Evolutionary conservation across 441 rosid genomes (phyloP).

Genomic region (Brassica balearica): DNA sequence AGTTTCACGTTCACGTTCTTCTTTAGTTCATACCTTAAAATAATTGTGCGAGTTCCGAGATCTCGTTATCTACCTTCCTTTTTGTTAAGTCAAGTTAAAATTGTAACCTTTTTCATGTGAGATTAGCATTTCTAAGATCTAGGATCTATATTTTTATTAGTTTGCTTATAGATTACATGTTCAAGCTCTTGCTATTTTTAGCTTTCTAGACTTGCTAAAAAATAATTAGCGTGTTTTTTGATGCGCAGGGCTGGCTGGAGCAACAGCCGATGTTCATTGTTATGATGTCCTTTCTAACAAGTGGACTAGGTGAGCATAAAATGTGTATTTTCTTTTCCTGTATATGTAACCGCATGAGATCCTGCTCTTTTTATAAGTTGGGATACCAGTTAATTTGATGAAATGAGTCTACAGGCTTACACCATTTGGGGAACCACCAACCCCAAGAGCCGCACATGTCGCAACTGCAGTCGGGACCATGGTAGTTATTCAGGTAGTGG

Average conservation of each 20-base stretch:
- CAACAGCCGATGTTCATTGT: conserved; percentile 99
- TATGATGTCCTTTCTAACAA: conserved; percentile 93
- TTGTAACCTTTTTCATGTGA: conserved; percentile 23
- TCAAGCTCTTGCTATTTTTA: conserved; percentile 13
- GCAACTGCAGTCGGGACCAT: conserved; percentile 99
- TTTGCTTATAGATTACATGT: conserved; percentile 13
- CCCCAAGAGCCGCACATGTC: conserved; percentile 99
- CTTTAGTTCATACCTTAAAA: neutral
- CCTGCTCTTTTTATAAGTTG: conserved; percentile 10
- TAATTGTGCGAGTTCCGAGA: neutral
- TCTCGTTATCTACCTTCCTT: neutral
- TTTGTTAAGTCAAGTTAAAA: conserved; percentile 8
- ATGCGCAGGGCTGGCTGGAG: conserved; percentile 95
- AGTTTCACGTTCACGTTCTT: neutral
- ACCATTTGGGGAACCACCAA: conserved; percentile 98
- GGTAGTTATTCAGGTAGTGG: conserved; percentile 97
- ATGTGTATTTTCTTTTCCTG: neutral
- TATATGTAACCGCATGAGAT: conserved; percentile 17
- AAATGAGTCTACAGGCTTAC: conserved; percentile 63
- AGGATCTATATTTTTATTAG: conserved; percentile 1
- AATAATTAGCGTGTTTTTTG: conserved; percentile 41
- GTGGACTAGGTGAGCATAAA: conserved; percentile 86
- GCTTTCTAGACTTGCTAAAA: conserved; percentile 10
- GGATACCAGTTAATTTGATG: conserved; percentile 24
- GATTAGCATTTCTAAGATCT: neutral